A percentile compares a stretch with the other conserved stretches of the same genome.
Evolutionary conservation across 331 rosid genomes (phyloP).

Genomic region (Acacia pycnantha): DNA sequence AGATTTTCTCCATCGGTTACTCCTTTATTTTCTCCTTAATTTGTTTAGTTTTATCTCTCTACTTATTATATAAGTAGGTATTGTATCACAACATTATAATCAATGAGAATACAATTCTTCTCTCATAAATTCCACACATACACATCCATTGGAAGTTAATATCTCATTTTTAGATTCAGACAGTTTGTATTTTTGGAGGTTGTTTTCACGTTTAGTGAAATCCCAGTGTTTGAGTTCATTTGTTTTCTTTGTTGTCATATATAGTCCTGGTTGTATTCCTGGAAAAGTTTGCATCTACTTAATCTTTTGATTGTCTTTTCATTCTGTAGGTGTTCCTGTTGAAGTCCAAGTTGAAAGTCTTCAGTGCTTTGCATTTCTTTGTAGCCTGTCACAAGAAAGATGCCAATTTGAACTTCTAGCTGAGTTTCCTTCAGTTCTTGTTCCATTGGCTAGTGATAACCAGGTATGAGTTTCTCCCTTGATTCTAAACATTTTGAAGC

Average conservation of each 20-base stretch:
- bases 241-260: neutral
- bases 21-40: too few relatives aligned
- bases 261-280: neutral
- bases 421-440: slow-evolving; percentile 83
- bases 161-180: neutral
- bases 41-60: too few relatives aligned
- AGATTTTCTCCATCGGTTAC: too few relatives aligned
- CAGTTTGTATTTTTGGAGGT: neutral
- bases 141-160: neutral
- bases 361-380: slow-evolving; percentile 67
- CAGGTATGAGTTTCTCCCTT: slow-evolving; percentile 39
- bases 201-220: neutral
- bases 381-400: slow-evolving; percentile 56
- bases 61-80: too few relatives aligned
- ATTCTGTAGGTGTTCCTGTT: slow-evolving; percentile 64
- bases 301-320: slow-evolving; percentile 22
- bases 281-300: neutral
- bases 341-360: slow-evolving; percentile 86
- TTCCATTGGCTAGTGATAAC: slow-evolving; percentile 66
- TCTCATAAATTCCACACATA: too few relatives aligned
- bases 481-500: neutral
- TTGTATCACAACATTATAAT: too few relatives aligned
- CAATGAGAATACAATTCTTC: too few relatives aligned
- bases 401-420: slow-evolving; percentile 62
- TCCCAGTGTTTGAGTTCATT: neutral